A percentile compares a stretch with the other conserved stretches of the same genome.
Conservation (phyloP, 139 green algal genomes). For the Chlorella ohadii region DNA sequence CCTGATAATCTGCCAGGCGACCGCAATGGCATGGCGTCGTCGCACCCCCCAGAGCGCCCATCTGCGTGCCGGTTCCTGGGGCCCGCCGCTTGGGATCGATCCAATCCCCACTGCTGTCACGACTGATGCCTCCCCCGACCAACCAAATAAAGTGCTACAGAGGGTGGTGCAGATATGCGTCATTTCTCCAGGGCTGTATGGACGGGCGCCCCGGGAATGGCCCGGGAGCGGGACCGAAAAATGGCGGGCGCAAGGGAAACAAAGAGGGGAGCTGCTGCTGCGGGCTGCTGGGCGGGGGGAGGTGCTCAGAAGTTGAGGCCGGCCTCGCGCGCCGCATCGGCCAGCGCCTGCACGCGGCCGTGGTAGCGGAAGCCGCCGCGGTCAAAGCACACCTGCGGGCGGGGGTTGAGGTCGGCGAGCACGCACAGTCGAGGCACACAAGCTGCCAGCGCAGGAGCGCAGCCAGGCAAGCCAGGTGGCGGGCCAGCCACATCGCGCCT, state of each 20-base stretch:
- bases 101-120: too few species aligned
- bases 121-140: too few species aligned
- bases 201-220: too few species aligned
- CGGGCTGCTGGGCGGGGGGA: not conserved
- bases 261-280: not conserved
- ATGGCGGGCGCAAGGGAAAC: not conserved
- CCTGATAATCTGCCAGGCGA: too few species aligned
- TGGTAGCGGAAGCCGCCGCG: slow-evolving; percentile 96
- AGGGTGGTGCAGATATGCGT: not conserved
- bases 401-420: not conserved
- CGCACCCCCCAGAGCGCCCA: too few species aligned
- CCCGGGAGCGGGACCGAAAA: not conserved
- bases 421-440: too few species aligned
- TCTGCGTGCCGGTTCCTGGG: too few species aligned
- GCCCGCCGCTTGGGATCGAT: too few species aligned
- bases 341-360: slow-evolving; percentile 91
- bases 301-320: slow-evolving; percentile 91
- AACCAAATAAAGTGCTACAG: not conserved
- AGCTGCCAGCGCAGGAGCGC: too few species aligned
- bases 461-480: too few species aligned
- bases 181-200: not conserved
- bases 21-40: too few species aligned
- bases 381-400: slow-evolving; percentile 83
- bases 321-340: slow-evolving; percentile 87
- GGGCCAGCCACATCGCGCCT: too few species aligned